Evolutionary conservation across 495 filamentous ascomycete species (phyloP), one percentile per base, ranked within the genome.

Genomic region (Daldinia loculata): DNA sequence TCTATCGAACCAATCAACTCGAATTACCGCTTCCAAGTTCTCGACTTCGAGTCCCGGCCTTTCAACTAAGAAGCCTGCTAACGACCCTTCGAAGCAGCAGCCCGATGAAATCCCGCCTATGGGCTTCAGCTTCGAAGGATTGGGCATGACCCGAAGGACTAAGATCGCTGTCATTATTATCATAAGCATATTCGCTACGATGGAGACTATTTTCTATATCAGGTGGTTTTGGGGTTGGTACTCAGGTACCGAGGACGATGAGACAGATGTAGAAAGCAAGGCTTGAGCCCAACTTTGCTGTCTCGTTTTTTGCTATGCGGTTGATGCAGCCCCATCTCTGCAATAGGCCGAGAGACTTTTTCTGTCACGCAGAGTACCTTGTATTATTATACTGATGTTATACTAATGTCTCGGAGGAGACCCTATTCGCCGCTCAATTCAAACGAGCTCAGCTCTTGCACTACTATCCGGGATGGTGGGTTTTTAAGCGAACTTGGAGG

Each of bases 121-220:
- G 50, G 27, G 43, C 9, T 68, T 76, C 57, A 75, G 71, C 38
- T 76, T 77, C 12, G 53, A 74, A 19, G 71, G 69, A 3, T 52
- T 77, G 19, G 74, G 69, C 17, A 71, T 77, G 69, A 75, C 48
- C 26, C 66, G 69, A 45, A 72, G 63, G 36, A 56, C 67, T 34
- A 77, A 65, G 61, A 70, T 76, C 41, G 71, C 63, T n/a, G 68
- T 77, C 26, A 53, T 72, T 43, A 56, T 56, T 4, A 58, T 66
- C 14, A 14, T 77, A 48, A 71, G 74, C 56, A 70, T 76, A 19
- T 69, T 69, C 51, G 74, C 74, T 45, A 77, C 74, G 2, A 72
- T 75, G 50, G 76, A 77, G 55, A 60, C 74, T 19, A 59, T 71
- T 15, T 76, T 77, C 38, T 77, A 69, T 63, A 59, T 66, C 27